Evolutionary conservation across 495 filamentous ascomycete species (phyloP), one percentile per base, ranked within the genome.

Genomic region (Evernia prunastri): DNA sequence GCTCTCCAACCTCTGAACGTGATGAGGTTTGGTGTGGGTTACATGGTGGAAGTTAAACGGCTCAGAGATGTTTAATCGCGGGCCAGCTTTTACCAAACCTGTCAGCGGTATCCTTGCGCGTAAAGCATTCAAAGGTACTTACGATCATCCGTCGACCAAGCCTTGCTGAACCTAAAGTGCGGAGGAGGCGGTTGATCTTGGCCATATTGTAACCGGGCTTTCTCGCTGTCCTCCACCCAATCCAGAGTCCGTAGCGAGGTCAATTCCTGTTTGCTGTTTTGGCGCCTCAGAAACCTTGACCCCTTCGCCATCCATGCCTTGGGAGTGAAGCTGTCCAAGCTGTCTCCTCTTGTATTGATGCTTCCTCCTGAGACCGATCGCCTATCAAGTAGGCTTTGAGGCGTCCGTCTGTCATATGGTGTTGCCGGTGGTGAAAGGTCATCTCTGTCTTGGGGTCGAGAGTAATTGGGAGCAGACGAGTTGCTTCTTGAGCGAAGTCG

Each of bases 11-110:
- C 78, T 77, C 18, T 85, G 78, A 56, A 90, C 79, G 61, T 88
- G 83, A 18, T 86, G 76, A 29, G 82, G 84, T 43, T 82, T 82
- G 20, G 87, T 90, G 71, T 95, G 89, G 31, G 88, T 88, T 54
- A 96, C 75, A 73, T 96, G 91, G 67, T 92, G 90, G 69, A 96
- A 96, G 73, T 92, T 88, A 74, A 89, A 96, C 8, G 91, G 91
- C 29, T 83, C 84, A 0, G 91, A 96, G 58, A 96, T 96, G 68
- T 79, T 72, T 49, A 75, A 77, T 65, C 79, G 56, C 2, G 27
- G 33, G 25, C 49, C 29, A 43, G 59, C 8, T 15, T 51, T 40
- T 67, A 23, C 56, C 53, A 39, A 31, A 59, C 62, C 18, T 23
- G 51, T 63, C 39, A 67, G 42, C 77, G 57, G 76, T 62, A 36